These are phyloP conservation scores for Phragmites australis DNA, from an alignment of 176 grass and related monocot genomes.

Conservation along the genomic window DNA sequence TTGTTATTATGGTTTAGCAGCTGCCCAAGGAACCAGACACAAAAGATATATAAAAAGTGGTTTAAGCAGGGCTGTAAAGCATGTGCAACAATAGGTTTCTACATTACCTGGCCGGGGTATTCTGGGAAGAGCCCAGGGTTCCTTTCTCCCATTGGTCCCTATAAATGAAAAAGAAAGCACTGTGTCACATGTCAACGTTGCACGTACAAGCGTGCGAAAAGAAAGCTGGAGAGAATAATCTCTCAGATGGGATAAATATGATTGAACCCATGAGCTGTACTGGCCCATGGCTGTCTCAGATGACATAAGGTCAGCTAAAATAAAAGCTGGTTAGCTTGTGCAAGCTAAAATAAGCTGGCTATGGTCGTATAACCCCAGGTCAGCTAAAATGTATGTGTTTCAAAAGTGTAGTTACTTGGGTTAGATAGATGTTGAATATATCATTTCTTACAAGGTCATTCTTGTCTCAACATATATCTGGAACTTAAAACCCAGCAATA, in stretches of 20 bases:
- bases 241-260: conserved; percentile 44
- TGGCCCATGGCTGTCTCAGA: conserved; percentile 40
- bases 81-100: conserved; percentile 3
- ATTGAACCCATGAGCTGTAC: conserved; percentile 52
- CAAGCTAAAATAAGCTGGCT: not conserved
- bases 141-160: conserved; percentile 73
- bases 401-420: not conserved
- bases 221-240: conserved; percentile 44
- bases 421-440: not conserved
- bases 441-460: not conserved
- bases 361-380: not conserved
- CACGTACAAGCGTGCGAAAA: conserved; percentile 64
- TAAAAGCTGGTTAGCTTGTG: not conserved
- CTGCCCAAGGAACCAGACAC: conserved; percentile 42
- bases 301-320: not conserved
- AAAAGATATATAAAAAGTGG: conserved; percentile 24
- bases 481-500: not conserved
- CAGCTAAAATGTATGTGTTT: not conserved
- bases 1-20: conserved; percentile 63
- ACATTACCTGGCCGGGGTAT: conserved; percentile 78
- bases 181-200: conserved; percentile 57
- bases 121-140: conserved; percentile 76
- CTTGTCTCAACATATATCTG: not conserved
- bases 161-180: conserved; percentile 42
- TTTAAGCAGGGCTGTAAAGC: conserved; percentile 35